phyloP scores from a whole-genome alignment of 345 rosid species.

The Capsella bursapastoris region DNA sequence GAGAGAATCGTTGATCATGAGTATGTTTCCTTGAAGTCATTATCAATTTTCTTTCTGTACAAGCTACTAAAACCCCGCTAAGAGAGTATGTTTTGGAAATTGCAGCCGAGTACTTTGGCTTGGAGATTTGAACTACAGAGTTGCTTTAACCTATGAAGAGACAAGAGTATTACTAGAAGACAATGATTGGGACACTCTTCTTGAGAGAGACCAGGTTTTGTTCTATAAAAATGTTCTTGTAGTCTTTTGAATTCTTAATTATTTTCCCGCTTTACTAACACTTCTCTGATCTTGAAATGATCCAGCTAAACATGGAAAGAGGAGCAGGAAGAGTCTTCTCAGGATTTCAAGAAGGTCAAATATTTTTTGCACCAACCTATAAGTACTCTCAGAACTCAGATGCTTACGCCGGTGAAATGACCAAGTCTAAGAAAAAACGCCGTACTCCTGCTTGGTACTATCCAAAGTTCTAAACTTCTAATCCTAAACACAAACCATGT shows the following conservation, averaged over 20 bases:
- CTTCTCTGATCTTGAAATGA: not conserved
- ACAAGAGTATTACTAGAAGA: conserved; percentile 69
- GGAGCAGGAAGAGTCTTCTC: conserved; percentile 85
- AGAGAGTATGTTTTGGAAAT: not conserved
- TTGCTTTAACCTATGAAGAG: conserved; percentile 82
- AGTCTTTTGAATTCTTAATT: not conserved
- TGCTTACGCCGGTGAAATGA: conserved; percentile 84
- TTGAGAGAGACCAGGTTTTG: conserved; percentile 88
- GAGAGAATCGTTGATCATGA: conserved; percentile 82
- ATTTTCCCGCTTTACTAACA: not conserved
- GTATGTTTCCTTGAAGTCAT: conserved; percentile 49
- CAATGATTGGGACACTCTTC: conserved; percentile 79
- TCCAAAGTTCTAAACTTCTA: not conserved
- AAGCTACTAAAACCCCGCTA: not conserved
- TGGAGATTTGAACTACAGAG: conserved; percentile 90
- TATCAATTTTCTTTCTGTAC: not conserved
- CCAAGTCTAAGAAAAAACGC: conserved; percentile 88
- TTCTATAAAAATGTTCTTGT: conserved; percentile 2
- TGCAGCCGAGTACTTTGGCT: conserved; percentile 90
- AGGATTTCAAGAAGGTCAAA: conserved; percentile 81
- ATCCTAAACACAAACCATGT: not conserved
- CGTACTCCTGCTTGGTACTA: conserved; percentile 97
- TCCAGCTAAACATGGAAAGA: conserved; percentile 80
- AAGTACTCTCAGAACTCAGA: conserved; percentile 88
- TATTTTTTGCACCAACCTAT: conserved; percentile 88